phyloP scores from a whole-genome alignment of 208 protist genomes.

The Leishmania arabica region DNA sequence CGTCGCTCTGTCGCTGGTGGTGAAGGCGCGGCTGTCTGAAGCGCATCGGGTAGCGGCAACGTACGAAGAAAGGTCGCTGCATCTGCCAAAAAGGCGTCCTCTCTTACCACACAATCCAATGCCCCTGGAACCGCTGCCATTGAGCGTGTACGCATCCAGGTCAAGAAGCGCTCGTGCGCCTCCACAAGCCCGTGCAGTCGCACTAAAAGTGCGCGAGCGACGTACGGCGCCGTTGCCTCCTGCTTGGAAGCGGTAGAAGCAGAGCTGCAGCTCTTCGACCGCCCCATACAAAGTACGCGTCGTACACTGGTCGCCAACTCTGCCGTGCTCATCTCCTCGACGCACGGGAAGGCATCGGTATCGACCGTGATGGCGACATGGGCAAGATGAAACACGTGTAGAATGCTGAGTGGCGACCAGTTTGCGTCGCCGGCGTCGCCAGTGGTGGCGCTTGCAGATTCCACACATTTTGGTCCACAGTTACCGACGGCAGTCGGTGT shows the following conservation, averaged over 20 bases:
- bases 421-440: not conserved
- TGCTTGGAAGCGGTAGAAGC: not conserved
- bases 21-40: not conserved
- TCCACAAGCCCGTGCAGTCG: constrained; percentile 1
- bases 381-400: constrained; percentile 2
- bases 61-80: not conserved
- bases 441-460: not conserved
- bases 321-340: constrained; percentile 10
- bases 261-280: not conserved
- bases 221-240: not conserved
- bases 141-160: constrained; percentile 1
- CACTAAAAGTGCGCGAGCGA: not conserved
- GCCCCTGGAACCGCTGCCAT: not conserved
- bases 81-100: not conserved
- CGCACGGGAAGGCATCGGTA: not conserved
- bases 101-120: not conserved
- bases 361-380: not conserved
- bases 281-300: not conserved
- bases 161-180: constrained; percentile 11
- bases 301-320: not conserved
- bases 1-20: not conserved
- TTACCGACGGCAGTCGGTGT: not conserved
- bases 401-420: constrained; percentile 5
- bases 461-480: not conserved
- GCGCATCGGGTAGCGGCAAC: not conserved